Base-by-base conservation (phyloP, 2,329 filamentous ascomycete genomes). In the Rutstroemia sp. region DNA sequence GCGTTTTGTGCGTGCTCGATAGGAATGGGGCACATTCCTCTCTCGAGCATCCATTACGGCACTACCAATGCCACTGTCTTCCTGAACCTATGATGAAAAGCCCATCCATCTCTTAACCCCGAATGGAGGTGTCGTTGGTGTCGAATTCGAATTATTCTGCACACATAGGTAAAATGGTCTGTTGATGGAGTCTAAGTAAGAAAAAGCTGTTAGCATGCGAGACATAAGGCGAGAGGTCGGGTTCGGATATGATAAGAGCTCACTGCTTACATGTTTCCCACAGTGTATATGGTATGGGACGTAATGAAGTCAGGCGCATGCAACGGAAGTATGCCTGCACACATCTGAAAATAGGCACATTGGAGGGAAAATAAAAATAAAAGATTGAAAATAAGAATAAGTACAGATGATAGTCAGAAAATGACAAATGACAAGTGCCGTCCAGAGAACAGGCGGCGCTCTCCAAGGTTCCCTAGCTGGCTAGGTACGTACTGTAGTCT, bases 31-130 rank as follows among this genome's bases (percentile, higher is more conserved):
- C 52, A 61, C 57, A 44, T 67, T 62, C 61, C 58, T 51, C 56
- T 61, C 63, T 62, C 59, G 62, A 64, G 61, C 66, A 62, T 67
- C 66, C 66, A 68, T 68, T 61, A 62, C 63, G 61, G 59, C 62
- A 57, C 62, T 63, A 45, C 58, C 59, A 59, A 59, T 58, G 52
- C 65, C 62, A 60, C 50, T 62, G 59, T 63, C 54, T 62, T 63
- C 59, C 55, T 63, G 56, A 60, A 47, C 57, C 55, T 52, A 54
- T 53, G 42, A 61, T 41, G 46, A 60, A 49, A 54, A 57, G 49
- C 48, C 60, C 61, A 61, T 66, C 65, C 63, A 66, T 65, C 74
- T 49, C 18, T 75, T 19, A 44, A 50, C 34, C 19, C 45, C 21
- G 23, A 14, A 16, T 37, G 27, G 37, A 25, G 18, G 25, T 27